Conservation (phyloP, 345 rosid species). For the Turritis glabra region DNA sequence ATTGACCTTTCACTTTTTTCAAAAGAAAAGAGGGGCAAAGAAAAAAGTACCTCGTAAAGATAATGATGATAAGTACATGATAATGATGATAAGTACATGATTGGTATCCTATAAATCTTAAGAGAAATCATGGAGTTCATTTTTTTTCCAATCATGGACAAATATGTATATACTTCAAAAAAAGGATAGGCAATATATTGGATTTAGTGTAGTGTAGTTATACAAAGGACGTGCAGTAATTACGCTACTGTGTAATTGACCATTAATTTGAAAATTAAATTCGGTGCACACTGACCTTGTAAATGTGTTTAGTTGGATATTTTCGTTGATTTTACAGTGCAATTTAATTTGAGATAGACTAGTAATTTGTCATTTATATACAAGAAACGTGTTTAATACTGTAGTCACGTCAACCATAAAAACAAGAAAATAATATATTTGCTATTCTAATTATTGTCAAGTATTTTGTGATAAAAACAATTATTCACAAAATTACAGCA, state of each 20-base stretch:
- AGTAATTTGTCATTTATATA: background rate
- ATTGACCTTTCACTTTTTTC: conserved; percentile 21
- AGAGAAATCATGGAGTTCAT: background rate
- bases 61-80: conserved; percentile 40
- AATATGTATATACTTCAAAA: background rate
- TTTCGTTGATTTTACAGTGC: background rate
- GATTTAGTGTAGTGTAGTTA: background rate
- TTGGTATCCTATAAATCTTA: conserved; percentile 36
- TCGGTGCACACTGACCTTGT: background rate
- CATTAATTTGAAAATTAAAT: background rate
- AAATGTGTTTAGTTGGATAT: background rate
- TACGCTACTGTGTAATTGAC: background rate
- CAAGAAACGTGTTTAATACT: background rate
- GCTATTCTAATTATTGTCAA: background rate
- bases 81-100: conserved; percentile 41
- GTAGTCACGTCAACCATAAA: background rate
- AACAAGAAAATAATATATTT: background rate
- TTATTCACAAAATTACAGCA: background rate
- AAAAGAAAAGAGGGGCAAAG: conserved; percentile 18
- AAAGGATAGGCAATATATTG: background rate
- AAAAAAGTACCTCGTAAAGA: conserved; percentile 33
- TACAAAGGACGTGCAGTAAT: background rate
- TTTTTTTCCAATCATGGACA: conserved; percentile 1
- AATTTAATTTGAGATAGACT: background rate
- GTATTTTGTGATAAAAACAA: background rate